Conservation (phyloP, 2,329 filamentous ascomycete species). For the Fusarium anthophilum region DNA sequence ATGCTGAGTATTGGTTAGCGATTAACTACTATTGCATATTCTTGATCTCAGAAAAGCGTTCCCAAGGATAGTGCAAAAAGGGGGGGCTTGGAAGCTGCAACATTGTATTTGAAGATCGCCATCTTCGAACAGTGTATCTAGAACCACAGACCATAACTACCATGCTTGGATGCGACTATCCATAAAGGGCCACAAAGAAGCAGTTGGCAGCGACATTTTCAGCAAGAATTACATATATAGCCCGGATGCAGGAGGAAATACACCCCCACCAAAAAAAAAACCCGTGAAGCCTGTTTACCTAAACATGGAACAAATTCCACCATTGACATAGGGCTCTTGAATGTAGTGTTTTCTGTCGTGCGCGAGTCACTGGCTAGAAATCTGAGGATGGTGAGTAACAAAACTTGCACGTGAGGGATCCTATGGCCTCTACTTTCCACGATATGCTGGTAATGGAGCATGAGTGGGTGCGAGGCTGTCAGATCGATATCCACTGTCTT, state of each 20-base stretch:
- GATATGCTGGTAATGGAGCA: neutral
- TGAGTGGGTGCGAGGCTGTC: neutral
- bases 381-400: neutral
- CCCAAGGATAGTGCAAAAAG: neutral
- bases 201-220: neutral
- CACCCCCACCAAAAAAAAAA: neutral
- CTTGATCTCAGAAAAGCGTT: neutral
- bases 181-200: neutral
- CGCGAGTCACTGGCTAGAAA: neutral
- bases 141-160: neutral
- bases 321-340: neutral
- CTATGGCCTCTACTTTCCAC: neutral
- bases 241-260: neutral
- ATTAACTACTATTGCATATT: neutral
- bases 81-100: neutral
- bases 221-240: neutral
- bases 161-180: neutral
- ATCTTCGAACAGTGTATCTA: neutral
- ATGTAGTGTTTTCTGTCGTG: neutral
- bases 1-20: neutral
- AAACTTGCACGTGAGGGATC: neutral
- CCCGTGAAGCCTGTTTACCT: neutral
- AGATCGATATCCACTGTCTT: neutral
- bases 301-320: neutral
- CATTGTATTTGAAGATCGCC: neutral